phyloP scores from a whole-genome alignment of 805 yeast genomes.

The Suhomyces kilbournensis region DNA sequence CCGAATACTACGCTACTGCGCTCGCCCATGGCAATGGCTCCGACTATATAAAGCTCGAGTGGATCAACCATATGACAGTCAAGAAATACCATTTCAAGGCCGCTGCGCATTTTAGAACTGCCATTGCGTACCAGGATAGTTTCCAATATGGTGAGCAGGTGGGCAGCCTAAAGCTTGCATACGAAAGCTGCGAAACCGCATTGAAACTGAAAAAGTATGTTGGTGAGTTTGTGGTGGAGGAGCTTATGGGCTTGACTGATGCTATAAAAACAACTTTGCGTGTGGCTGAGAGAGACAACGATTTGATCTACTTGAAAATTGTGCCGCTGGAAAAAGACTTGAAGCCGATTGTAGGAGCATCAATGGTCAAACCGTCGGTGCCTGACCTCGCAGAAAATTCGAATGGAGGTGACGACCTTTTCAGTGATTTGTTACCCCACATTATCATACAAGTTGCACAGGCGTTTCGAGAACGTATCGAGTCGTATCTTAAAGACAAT shows the following conservation, averaged over 20 bases:
- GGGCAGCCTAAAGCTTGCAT: conserved; percentile 49
- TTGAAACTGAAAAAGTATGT: conserved; percentile 41
- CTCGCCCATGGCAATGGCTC: conserved; percentile 39
- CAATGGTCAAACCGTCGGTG: conserved; percentile 52
- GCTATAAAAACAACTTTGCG: conserved; percentile 45
- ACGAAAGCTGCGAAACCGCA: conserved; percentile 35
- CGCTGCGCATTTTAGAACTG: conserved; percentile 64
- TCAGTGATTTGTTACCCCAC: conserved; percentile 58
- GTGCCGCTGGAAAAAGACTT: conserved; percentile 50
- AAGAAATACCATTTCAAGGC: conserved; percentile 68
- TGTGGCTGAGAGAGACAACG: conserved; percentile 74
- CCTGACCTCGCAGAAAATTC: conserved; percentile 15
- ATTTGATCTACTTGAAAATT: conserved; percentile 66
- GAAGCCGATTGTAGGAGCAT: conserved; percentile 44
- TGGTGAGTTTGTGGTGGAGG: conserved; percentile 44
- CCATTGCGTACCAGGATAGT: conserved; percentile 46
- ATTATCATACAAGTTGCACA: conserved; percentile 61
- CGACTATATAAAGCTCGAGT: conserved; percentile 51
- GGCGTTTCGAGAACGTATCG: conserved; percentile 66
- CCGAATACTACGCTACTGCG: conserved; percentile 53
- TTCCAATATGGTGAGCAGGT: conserved; percentile 72
- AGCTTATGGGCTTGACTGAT: conserved; percentile 47
- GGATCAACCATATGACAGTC: conserved; percentile 59
- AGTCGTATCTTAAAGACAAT: conserved; percentile 47
- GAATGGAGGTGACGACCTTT: neutral